These are phyloP conservation scores for Cryptococcus maquisensis DNA, from an alignment of 1,284 basidiomycete genomes.

Conservation along the genomic window DNA sequence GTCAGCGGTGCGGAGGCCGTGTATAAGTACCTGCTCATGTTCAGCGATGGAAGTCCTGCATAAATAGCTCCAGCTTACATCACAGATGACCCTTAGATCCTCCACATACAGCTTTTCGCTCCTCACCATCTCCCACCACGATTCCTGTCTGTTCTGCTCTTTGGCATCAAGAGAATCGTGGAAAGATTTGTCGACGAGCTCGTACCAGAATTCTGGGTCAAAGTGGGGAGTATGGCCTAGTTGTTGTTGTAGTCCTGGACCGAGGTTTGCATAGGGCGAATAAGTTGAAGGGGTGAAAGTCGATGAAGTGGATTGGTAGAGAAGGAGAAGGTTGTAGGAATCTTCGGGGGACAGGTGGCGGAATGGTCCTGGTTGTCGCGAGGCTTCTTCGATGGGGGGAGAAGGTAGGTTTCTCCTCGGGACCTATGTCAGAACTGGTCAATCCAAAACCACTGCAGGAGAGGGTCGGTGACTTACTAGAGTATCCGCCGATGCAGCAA, in stretches of 20 bases:
- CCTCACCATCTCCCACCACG: constrained; percentile 76
- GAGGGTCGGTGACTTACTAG: no score
- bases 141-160: constrained; percentile 73
- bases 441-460: no score
- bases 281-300: background rate
- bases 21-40: constrained; percentile 60
- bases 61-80: constrained; percentile 50
- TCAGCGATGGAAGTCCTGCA: background rate
- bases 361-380: background rate
- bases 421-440: no score
- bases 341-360: constrained; percentile 14
- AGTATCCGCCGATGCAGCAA: no score
- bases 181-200: constrained; percentile 63
- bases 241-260: background rate
- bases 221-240: constrained; percentile 1
- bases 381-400: no score
- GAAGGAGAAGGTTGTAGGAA: constrained; percentile 31
- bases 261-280: background rate
- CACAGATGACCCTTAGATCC: constrained; percentile 64
- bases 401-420: no score
- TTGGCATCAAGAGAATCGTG: constrained; percentile 62
- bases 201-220: constrained; percentile 61
- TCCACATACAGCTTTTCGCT: constrained; percentile 72
- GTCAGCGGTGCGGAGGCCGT: constrained; percentile 55
- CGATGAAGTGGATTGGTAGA: constrained; percentile 24